Conservation (phyloP, 768 basidiomycete genomes). For the Rhodosporidiobolus odoratus region DNA sequence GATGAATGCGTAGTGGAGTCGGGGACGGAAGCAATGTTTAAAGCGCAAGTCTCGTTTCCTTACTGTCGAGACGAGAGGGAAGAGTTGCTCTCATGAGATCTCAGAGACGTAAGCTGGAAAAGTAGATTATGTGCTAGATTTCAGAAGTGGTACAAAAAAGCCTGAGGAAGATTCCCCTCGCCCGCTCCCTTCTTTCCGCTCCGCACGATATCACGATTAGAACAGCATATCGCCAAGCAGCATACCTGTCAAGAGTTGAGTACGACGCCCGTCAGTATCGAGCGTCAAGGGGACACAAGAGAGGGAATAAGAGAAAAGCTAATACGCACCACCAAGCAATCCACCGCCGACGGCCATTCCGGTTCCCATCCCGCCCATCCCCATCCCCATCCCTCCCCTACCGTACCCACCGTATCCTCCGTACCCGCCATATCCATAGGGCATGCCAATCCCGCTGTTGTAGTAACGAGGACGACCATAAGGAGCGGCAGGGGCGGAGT, state of each 20-base stretch:
- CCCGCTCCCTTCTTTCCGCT: background rate
- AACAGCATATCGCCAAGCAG: slow-evolving; percentile 11
- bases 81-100: too few relatives aligned
- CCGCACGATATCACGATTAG: background rate
- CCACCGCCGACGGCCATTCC: slow-evolving; percentile 21
- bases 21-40: too few relatives aligned
- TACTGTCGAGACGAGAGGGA: too few relatives aligned
- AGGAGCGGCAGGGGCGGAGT: slow-evolving; percentile 19
- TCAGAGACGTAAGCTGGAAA: too few relatives aligned
- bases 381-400: background rate
- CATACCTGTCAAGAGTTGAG: background rate
- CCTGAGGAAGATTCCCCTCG: background rate
- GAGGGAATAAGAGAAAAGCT: background rate
- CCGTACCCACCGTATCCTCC: slow-evolving; percentile 7
- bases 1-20: too few relatives aligned
- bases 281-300: background rate
- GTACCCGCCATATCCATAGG: slow-evolving; percentile 14
- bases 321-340: slow-evolving; percentile 13
- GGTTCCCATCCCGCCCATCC: background rate
- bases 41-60: too few relatives aligned
- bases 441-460: background rate
- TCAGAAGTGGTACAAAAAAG: background rate
- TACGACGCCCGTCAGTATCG: too few relatives aligned
- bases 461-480: slow-evolving; percentile 11
- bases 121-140: too few relatives aligned